phyloP scores from a whole-genome alignment of 2,329 filamentous ascomycete genomes.

The Hypomyces perniciosus region DNA sequence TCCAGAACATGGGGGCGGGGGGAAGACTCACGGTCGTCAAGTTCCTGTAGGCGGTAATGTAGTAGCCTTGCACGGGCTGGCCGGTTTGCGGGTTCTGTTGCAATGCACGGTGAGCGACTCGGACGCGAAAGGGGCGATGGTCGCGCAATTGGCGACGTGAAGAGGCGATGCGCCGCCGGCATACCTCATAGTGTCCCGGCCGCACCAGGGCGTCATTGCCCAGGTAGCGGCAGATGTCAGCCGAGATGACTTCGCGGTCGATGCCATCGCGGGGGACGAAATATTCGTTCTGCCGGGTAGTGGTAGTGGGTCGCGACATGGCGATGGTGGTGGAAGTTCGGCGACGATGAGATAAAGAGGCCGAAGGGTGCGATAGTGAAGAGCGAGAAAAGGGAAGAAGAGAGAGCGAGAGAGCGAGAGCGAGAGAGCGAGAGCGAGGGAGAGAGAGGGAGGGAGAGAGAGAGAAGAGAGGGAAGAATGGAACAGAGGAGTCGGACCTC shows the following conservation, averaged over 20 bases:
- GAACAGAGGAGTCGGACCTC: constrained; percentile 4
- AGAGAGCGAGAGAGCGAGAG: constrained; percentile 1
- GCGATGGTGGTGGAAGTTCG: constrained; percentile 1
- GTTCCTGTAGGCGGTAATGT: constrained; percentile 73
- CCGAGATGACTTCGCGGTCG: constrained; percentile 76
- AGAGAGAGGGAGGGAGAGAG: constrained; percentile 15
- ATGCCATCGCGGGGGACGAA: constrained; percentile 77
- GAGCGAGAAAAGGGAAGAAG: constrained; percentile 16
- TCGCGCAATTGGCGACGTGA: neutral
- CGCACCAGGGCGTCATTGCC: constrained; percentile 76
- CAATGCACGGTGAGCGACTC: neutral
- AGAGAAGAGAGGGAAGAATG: neutral
- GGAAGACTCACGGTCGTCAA: constrained; percentile 61
- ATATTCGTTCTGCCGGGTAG: constrained; percentile 65
- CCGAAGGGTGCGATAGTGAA: constrained; percentile 12
- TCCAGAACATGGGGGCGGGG: neutral
- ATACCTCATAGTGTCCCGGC: constrained; percentile 67
- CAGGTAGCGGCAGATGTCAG: constrained; percentile 77
- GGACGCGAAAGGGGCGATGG: no score
- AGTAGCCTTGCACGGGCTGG: constrained; percentile 64
- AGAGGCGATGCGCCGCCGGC: neutral
- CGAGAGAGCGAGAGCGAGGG: constrained; percentile 17
- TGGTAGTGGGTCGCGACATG: constrained; percentile 24
- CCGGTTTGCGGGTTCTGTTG: constrained; percentile 47
- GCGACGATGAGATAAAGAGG: constrained; percentile 9